A percentile compares a stretch with the other conserved stretches of the same genome.
Evolutionary conservation across 768 basidiomycete genomes (phyloP).

Genomic region (Lentinula guzmanii): DNA sequence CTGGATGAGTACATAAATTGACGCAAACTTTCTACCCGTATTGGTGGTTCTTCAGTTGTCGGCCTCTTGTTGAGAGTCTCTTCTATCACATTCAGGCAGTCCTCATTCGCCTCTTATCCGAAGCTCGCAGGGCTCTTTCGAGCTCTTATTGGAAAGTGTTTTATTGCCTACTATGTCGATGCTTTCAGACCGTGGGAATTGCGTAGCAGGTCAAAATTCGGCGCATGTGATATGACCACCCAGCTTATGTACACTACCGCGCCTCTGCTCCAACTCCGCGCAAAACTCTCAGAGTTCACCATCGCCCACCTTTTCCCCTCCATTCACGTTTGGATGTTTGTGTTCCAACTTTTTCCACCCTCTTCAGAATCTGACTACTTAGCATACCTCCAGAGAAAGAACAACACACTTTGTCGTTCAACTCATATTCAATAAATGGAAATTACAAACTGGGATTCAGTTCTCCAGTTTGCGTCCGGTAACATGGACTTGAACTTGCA

Average conservation of each 20-base stretch:
- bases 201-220: too few relatives aligned
- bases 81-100: too few relatives aligned
- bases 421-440: slow-evolving; percentile 24
- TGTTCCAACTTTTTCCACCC: neutral
- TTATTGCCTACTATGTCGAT: too few relatives aligned
- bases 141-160: too few relatives aligned
- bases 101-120: too few relatives aligned
- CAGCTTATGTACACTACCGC: neutral
- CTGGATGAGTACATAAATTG: too few relatives aligned
- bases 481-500: slow-evolving; percentile 22
- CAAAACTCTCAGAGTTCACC: neutral
- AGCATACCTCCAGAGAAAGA: neutral
- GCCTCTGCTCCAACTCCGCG: neutral
- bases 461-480: slow-evolving; percentile 52
- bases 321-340: neutral
- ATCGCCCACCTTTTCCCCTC: slow-evolving; percentile 11
- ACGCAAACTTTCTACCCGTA: too few relatives aligned
- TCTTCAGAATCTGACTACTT: neutral
- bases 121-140: too few relatives aligned
- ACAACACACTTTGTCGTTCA: neutral
- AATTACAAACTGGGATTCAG: slow-evolving; percentile 52
- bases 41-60: too few relatives aligned
- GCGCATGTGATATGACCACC: neutral
- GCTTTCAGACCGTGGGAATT: too few relatives aligned
- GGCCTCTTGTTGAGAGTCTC: too few relatives aligned